Percentiles rank a stretch among this genome's conserved stretches.
phyloP scores from a whole-genome alignment of 2,329 filamentous ascomycete species.

The Arthroderma sp. region DNA sequence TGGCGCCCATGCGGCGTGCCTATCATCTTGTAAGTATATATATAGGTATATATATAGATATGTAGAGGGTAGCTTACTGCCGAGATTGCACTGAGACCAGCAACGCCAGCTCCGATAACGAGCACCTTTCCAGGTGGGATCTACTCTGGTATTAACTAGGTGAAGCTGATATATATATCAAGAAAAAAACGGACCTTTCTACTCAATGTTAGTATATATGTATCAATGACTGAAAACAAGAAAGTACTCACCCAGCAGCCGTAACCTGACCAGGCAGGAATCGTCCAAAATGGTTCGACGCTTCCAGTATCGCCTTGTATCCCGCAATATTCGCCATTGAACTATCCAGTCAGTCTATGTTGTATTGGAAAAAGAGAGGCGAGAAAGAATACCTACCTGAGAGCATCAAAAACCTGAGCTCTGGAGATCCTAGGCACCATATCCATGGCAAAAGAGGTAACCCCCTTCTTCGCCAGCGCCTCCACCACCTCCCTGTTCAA shows the following conservation, averaged over 20 bases:
- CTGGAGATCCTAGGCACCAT: conserved; percentile 82
- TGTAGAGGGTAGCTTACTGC: conserved; percentile 39
- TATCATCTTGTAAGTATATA: conserved; percentile 14
- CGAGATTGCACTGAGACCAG: conserved; percentile 76
- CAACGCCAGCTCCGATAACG: conserved; percentile 81
- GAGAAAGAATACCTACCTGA: conserved; percentile 33
- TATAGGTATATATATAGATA: neutral
- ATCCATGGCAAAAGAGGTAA: conserved; percentile 81
- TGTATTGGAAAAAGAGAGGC: neutral
- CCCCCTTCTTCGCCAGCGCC: conserved; percentile 55
- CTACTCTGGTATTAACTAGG: conserved; percentile 18
- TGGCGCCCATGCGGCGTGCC: conserved; percentile 73
- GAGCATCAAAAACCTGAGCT: conserved; percentile 75
- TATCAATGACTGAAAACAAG: neutral
- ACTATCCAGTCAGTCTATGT: conserved; percentile 32
- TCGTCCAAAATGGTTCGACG: conserved; percentile 76
- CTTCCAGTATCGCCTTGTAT: conserved; percentile 83
- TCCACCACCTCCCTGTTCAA: conserved; percentile 68
- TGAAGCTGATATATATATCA: neutral
- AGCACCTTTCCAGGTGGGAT: conserved; percentile 84
- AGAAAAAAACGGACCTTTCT: conserved; percentile 16
- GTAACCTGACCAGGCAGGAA: conserved; percentile 85
- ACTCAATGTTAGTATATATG: conserved; percentile 18
- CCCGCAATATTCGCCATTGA: conserved; percentile 93
- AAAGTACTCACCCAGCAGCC: conserved; percentile 53